These are phyloP conservation scores for Tardiomyces digboiensis DNA, from an alignment of 1,139 yeast genomes.

Conservation along the genomic window DNA sequence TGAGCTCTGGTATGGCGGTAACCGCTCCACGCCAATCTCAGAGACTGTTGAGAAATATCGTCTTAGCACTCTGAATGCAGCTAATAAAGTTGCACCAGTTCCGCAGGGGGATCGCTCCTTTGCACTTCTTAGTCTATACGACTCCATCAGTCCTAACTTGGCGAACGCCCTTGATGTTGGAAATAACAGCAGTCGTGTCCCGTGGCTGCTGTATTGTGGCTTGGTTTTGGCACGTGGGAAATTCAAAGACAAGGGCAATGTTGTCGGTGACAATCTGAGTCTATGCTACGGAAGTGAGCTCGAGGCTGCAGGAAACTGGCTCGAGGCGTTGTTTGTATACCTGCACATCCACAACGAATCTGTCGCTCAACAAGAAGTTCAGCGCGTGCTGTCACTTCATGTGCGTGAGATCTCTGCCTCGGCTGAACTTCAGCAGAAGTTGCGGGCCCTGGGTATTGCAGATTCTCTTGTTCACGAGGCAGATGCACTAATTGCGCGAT, in stretches of 20 bases:
- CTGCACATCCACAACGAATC: constrained; percentile 42
- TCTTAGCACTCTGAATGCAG: constrained; percentile 14
- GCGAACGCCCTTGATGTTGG: constrained; percentile 14
- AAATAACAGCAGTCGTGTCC: constrained; percentile 29
- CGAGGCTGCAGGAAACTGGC: constrained; percentile 38
- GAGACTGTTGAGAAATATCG: constrained; percentile 27
- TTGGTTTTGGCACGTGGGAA: constrained; percentile 19
- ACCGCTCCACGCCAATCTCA: constrained; percentile 19
- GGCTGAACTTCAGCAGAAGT: not conserved
- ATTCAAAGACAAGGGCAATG: constrained; percentile 8
- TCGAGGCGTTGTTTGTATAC: constrained; percentile 53
- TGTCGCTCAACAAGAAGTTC: constrained; percentile 32
- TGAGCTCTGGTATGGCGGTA: constrained; percentile 48
- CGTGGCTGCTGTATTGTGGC: constrained; percentile 50
- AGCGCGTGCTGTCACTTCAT: constrained; percentile 38
- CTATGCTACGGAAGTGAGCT: constrained; percentile 45
- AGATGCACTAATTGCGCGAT: constrained; percentile 29
- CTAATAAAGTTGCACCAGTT: constrained; percentile 10
- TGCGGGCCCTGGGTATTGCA: constrained; percentile 8
- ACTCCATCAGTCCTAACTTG: constrained; percentile 24
- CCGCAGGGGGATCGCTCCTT: constrained; percentile 20
- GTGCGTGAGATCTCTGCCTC: constrained; percentile 31
- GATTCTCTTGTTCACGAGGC: constrained; percentile 16
- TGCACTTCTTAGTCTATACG: constrained; percentile 35
- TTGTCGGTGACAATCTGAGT: constrained; percentile 38